Evolutionary conservation across 768 basidiomycete genomes (phyloP), one percentile per base, ranked within the genome.

Genomic region (Russula ochroleuca): DNA sequence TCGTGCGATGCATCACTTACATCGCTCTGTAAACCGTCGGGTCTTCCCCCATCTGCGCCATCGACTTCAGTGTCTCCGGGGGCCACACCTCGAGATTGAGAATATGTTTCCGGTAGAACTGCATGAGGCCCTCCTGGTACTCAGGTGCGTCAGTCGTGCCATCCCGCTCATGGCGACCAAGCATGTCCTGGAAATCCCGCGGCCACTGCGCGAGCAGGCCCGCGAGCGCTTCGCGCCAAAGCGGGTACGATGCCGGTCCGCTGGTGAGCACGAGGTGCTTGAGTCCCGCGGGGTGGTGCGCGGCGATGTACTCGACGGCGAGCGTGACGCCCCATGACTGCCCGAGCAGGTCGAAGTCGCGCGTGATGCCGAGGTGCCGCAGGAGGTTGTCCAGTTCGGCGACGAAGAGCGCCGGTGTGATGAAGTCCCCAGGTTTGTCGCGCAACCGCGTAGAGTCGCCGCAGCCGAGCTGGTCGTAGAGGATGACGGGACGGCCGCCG

Each of bases 371-470:
- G 54, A 85, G 73, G 70, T 82, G 76, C 17, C 56, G 37, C 50
- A 85, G 66, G 10, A 84, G 71, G 69, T 70, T 71, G 51, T 68
- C 65, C 14, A 84, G 77, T 72, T 85, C 80, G 63, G 80, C 75
- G 66, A 81, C 71, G 73, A 83, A 84, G 6, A 85, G 74, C 58
- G 78, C 70, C 33, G 73, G 69, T 19, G 75, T 81, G 82, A 82
- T 84, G 73, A 85, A 85, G 14, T 47, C 43, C 1, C 69, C 65
- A 37, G 69, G 74, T 67, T 81, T 83, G 64, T 83, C 80, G 10
- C 70, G 78, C 21, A 84, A 74, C 66, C 83, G 82, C 10, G 82
- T 83, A 14, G 83, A 85, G 28, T 72, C 71, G n/a, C 82, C 83
- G 60, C 72, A 77, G 9, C 83, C 84, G 50, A 85, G 62, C 68